Percentiles rank a stretch among this genome's conserved stretches.
Evolutionary conservation across 2,329 filamentous ascomycete genomes (phyloP).

Genomic region (Colletotrichum musicola): DNA sequence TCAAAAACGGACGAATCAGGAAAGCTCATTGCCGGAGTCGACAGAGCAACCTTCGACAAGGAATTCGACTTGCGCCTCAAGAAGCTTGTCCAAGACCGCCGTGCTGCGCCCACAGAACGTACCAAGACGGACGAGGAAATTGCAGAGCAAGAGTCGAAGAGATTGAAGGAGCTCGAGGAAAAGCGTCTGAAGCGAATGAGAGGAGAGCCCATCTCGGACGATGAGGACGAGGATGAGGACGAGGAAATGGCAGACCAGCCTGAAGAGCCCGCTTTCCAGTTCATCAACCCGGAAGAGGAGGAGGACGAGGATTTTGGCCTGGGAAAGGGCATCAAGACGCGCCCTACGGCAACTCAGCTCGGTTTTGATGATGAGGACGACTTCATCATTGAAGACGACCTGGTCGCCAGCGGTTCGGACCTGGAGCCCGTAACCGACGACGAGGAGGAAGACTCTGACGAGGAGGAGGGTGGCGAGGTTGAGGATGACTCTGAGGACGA

Average conservation of each 20-base stretch:
- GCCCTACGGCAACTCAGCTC: conserved; percentile 70
- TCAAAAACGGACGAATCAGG: conserved; percentile 42
- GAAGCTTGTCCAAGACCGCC: conserved; percentile 85
- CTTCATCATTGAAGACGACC: conserved; percentile 89
- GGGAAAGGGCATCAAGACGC: conserved; percentile 67
- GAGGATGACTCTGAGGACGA: conserved; percentile 66
- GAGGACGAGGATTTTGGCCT: conserved; percentile 71
- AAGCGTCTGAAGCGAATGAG: conserved; percentile 88
- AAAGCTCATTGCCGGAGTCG: conserved; percentile 62
- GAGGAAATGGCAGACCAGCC: conserved; percentile 51
- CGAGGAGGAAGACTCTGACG: conserved; percentile 64
- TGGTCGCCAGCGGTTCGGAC: conserved; percentile 85
- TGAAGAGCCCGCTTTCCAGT: conserved; percentile 48
- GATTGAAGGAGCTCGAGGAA: conserved; percentile 84
- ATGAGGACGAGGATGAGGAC: conserved; percentile 68
- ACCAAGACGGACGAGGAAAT: conserved; percentile 94
- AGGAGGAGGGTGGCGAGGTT: conserved; percentile 50
- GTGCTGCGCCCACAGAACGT: conserved; percentile 86
- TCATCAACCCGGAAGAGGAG: conserved; percentile 51
- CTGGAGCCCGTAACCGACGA: conserved; percentile 68
- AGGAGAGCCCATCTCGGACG: conserved; percentile 79
- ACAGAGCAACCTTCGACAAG: conserved; percentile 79
- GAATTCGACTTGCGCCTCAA: conserved; percentile 89
- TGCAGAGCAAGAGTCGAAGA: conserved; percentile 80
- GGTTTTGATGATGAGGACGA: conserved; percentile 95